Conservation (phyloP, 108 stramenopile species). For the Stephanodiscus triporus region DNA sequence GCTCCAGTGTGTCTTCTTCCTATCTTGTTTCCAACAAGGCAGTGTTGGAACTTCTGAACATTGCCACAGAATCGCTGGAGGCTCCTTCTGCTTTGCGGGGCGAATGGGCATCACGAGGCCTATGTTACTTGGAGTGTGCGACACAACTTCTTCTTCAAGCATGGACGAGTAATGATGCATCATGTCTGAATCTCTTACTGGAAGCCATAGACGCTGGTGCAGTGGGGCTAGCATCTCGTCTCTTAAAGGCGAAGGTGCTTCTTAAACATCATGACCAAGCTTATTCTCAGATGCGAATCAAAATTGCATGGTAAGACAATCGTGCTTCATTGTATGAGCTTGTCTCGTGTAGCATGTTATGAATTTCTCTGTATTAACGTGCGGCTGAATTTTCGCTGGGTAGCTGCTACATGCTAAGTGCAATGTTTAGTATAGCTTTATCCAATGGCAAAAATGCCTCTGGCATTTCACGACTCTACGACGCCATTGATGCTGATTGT, state of each 20-base stretch:
- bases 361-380: not conserved
- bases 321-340: not conserved
- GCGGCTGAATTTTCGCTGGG: not conserved
- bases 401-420: constrained; percentile 59
- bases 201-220: constrained; percentile 79
- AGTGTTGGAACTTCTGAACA: constrained; percentile 52
- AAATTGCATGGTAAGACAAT: constrained; percentile 24
- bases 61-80: constrained; percentile 56
- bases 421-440: constrained; percentile 78
- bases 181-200: constrained; percentile 59
- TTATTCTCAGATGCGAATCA: constrained; percentile 48
- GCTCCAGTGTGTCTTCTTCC: constrained; percentile 66
- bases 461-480: constrained; percentile 67
- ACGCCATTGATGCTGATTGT: constrained; percentile 69
- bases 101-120: constrained; percentile 66
- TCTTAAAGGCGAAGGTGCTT: constrained; percentile 67
- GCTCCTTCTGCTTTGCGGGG: constrained; percentile 66
- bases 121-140: constrained; percentile 71
- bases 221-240: constrained; percentile 56
- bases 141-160: constrained; percentile 62
- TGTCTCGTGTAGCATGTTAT: too few species aligned
- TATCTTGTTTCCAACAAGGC: constrained; percentile 66
- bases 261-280: constrained; percentile 65
- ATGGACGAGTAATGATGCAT: constrained; percentile 55
- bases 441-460: constrained; percentile 49